phyloP scores from a whole-genome alignment of 257 asterid species.

The Nicotiana paniculata region DNA sequence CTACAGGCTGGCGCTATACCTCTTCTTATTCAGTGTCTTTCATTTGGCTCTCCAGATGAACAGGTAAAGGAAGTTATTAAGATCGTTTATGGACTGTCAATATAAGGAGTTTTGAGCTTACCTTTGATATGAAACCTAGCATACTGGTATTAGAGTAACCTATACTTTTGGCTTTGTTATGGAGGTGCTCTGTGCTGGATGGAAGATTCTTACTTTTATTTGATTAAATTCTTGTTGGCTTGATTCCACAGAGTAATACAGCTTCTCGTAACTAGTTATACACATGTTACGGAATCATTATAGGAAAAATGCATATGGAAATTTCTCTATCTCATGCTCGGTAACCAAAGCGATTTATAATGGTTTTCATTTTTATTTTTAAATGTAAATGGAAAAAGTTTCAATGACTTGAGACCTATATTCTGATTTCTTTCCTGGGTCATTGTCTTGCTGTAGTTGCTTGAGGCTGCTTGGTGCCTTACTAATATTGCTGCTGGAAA shows the following conservation, averaged over 20 bases:
- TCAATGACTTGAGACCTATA: not conserved
- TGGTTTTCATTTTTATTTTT: not conserved
- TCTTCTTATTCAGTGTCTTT: constrained; percentile 68
- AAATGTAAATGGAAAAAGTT: not conserved
- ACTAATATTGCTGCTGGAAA: constrained; percentile 96
- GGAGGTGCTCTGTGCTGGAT: not conserved
- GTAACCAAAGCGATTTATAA: not conserved
- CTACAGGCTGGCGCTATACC: constrained; percentile 78
- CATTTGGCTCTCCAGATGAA: constrained; percentile 93
- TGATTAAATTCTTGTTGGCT: not conserved
- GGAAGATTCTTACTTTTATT: not conserved
- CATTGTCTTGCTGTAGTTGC: constrained; percentile 44
- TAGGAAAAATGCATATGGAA: not conserved
- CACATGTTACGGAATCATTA: not conserved
- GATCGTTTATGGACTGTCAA: not conserved
- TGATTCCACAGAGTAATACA: not conserved
- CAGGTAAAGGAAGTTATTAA: constrained; percentile 47
- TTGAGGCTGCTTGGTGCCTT: constrained; percentile 99
- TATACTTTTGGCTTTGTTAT: not conserved
- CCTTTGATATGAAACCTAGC: not conserved
- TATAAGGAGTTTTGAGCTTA: not conserved
- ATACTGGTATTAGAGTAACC: not conserved
- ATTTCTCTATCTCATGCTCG: not conserved
- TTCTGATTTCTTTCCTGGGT: not conserved
- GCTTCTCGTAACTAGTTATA: not conserved